Evolutionary conservation across 345 rosid species (phyloP), one percentile per base, ranked within the genome.

Genomic region (Geranium rotundifolium): DNA sequence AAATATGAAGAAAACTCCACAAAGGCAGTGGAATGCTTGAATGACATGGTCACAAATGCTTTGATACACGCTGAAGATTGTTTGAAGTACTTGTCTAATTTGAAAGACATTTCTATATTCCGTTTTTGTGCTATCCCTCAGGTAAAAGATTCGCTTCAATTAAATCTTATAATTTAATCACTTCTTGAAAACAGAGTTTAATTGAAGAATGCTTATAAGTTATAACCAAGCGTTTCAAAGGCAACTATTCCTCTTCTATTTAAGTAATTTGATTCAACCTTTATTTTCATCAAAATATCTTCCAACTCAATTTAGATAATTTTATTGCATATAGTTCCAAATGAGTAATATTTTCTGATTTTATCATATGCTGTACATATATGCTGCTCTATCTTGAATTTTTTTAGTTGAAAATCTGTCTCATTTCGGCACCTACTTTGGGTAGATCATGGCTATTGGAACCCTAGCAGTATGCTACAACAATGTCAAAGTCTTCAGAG

Each of bases 391-490:
- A 23, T 23, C 1, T 23, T 23, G 27, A 23, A 23, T 2, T 64
- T 7, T 30, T 29, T 7, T 23, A 23, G 41, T 8, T 34, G 41
- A 34, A 34, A 34, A 16, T 61, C 27, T 73, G 58, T 9, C 57
- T 67, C 70, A 18, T 73, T 76, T 72, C 69, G 63, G 65, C 6
- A n/a, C 67, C 71, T 63, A 67, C 54, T 65, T 52, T 72, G 78
- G 63, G 64, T 71, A 95, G 99, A 75, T 86, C 73, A 90, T 90
- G 97, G 96, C 95, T 54, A 88, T 90, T 72, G 99, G 97, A 75
- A 95, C 99, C 20, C 78, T 90, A 65, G 95, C 93, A 63, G 64
- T 90, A 63, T 90, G 99, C 81, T 85, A 86, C 78, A 81, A 86
- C 84, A 88, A 90, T 74, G 66, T 88, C 34, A 87, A 90, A 81